Percentiles rank a stretch among this genome's conserved stretches.
phyloP scores from a whole-genome alignment of 768 basidiomycete genomes.

The Melanogaster broomeanus region DNA sequence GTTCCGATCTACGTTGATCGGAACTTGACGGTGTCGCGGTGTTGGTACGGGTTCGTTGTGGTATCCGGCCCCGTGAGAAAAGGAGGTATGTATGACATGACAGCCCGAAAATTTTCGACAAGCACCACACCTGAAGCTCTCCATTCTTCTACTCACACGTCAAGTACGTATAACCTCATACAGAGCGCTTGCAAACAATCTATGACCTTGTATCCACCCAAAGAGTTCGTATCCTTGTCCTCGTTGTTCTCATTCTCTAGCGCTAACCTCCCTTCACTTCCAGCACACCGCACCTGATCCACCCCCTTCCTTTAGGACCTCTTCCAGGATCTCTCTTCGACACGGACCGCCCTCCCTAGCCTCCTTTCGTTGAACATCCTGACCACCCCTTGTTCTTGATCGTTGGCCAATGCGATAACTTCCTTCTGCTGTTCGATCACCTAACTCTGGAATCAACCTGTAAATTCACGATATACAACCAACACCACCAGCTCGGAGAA shows the following conservation, averaged over 20 bases:
- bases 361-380: constrained; percentile 16
- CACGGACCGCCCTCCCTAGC: constrained; percentile 80
- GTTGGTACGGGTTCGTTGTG: no score
- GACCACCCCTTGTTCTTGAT: constrained; percentile 5
- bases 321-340: constrained; percentile 59
- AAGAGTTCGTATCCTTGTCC: constrained; percentile 26
- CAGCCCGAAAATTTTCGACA: constrained; percentile 12
- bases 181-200: constrained; percentile 37
- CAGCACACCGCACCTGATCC: constrained; percentile 33
- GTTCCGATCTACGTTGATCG: no score
- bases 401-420: constrained; percentile 46
- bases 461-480: background rate
- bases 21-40: no score
- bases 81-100: no score
- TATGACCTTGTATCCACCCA: constrained; percentile 52
- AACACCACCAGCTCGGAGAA: background rate
- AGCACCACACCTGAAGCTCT: background rate
- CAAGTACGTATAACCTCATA: constrained; percentile 9
- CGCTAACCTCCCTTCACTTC: constrained; percentile 3
- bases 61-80: no score
- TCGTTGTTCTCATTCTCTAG: background rate
- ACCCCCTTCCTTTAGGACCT: constrained; percentile 62
- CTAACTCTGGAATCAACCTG: constrained; percentile 26
- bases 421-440: constrained; percentile 32
- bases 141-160: constrained; percentile 11